Evolutionary conservation across 2,329 filamentous ascomycete species (phyloP).

Genomic region (Epichloe glyceriae): DNA sequence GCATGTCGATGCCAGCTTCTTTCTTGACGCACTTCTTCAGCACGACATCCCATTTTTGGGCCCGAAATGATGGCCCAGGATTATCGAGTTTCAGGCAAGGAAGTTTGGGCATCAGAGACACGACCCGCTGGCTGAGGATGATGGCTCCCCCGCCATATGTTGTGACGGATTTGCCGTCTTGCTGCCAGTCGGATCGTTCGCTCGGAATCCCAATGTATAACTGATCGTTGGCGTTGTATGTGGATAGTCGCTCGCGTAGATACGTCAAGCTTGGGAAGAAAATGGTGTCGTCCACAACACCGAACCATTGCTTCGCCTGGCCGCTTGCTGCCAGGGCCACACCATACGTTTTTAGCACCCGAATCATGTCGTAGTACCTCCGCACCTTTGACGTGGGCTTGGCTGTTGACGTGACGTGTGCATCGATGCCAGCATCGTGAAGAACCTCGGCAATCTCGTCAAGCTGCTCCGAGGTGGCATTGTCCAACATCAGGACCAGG

Average conservation of each 20-base stretch:
- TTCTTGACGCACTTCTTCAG: constrained; percentile 27
- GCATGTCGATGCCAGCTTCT: constrained; percentile 23
- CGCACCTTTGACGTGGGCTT: constrained; percentile 19
- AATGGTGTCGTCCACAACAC: constrained; percentile 31
- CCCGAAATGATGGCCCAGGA: constrained; percentile 7
- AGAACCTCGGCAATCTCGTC: constrained; percentile 19
- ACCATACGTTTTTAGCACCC: constrained; percentile 20
- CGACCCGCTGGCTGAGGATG: constrained; percentile 25
- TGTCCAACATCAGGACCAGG: constrained; percentile 28
- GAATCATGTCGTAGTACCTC: constrained; percentile 26
- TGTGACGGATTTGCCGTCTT: constrained; percentile 20
- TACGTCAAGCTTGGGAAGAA: constrained; percentile 31
- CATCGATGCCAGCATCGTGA: constrained; percentile 25
- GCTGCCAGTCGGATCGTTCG: constrained; percentile 29
- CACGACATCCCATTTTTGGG: constrained; percentile 26
- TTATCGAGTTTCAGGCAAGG: constrained; percentile 21
- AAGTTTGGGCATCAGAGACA: constrained; percentile 21
- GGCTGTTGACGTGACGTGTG: constrained; percentile 20
- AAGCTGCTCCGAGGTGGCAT: constrained; percentile 21
- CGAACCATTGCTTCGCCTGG: constrained; percentile 27
- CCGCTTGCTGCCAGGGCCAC: constrained; percentile 22
- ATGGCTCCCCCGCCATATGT: constrained; percentile 33
- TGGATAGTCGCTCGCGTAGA: constrained; percentile 25
- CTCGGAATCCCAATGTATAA: constrained; percentile 31
- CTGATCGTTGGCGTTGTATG: constrained; percentile 19